These are phyloP conservation scores for Tolypocladium album DNA, from an alignment of 2,329 filamentous ascomycete genomes.

Conservation along the genomic window DNA sequence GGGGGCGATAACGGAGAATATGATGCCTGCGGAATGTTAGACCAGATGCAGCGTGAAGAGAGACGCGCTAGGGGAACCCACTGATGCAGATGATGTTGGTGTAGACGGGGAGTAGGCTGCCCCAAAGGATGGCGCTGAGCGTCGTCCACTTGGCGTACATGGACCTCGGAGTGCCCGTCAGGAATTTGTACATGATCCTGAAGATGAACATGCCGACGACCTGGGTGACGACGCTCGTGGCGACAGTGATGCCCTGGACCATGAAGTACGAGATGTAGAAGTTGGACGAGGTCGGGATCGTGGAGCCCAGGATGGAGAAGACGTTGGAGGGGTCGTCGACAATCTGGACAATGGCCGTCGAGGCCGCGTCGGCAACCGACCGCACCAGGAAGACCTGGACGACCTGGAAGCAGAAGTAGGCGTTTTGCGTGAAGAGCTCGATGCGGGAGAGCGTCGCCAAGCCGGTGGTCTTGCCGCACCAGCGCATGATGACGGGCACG, in stretches of 20 bases:
- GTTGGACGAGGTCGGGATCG: conserved; percentile 76
- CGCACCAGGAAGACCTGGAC: conserved; percentile 89
- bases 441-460: conserved; percentile 68
- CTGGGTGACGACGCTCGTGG: conserved; percentile 63
- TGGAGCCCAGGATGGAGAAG: conserved; percentile 54
- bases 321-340: conserved; percentile 48
- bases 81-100: conserved; percentile 65
- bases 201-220: conserved; percentile 55
- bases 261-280: conserved; percentile 91
- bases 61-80: conserved; percentile 15
- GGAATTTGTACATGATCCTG: conserved; percentile 54
- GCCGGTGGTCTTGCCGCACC: conserved; percentile 66
- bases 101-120: conserved; percentile 63
- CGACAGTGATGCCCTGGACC: conserved; percentile 69
- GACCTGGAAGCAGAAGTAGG: conserved; percentile 84
- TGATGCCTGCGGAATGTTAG: conserved; percentile 39
- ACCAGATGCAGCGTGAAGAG: neutral
- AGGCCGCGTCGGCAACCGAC: conserved; percentile 70
- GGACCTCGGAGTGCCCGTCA: conserved; percentile 68
- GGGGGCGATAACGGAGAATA: conserved; percentile 76
- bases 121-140: conserved; percentile 63
- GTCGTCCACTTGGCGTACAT: conserved; percentile 65
- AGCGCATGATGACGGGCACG: conserved; percentile 56
- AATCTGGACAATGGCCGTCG: conserved; percentile 55
- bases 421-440: conserved; percentile 84